Evolutionary conservation across 2,329 filamentous ascomycete genomes (phyloP), one percentile per base, ranked within the genome.

Genomic region (Pseudogymnoascus sp.): DNA sequence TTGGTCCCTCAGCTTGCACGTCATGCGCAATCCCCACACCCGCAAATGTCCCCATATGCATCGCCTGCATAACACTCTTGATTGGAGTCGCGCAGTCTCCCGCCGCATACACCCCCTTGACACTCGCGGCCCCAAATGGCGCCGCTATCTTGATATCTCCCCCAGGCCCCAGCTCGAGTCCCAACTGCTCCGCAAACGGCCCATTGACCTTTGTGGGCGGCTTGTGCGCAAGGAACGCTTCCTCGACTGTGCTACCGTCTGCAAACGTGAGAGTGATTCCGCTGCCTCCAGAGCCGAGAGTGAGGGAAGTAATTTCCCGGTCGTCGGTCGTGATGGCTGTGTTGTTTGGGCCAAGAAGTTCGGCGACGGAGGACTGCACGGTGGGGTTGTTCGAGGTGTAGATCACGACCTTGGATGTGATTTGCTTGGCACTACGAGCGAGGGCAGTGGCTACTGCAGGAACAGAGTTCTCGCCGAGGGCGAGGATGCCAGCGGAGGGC

Each of bases 41-140:
- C 16, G 57, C 43, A 20, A 59, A 43, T n/a, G 57, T 58, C 22
- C 62, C 62, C 57, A 60, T 60, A n/a, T 54, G 16, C 30, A 50
- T 14, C 12, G 61, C 43, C 36, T 62, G 37, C 20, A 36, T 18
- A 35, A 71, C 70, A 58, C 63, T 36, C 16, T 60, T 64, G 4
- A 50, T 18, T 1, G 37, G 22, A 6, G 36, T 50, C 6, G 61
- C 73, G 57, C 74, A 77, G 69, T 86, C 82, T 0, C 83, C 83
- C 0, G 74, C 79, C 0, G 81, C 81, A 70, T 79, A 83, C 2
- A 81, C 77, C 0, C 82, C 83, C 2, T 71, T 70, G 0, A 82
- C 74, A 59, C 69, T 79, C 2, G 81, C 82, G 66, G 77, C 73
- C 36, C 76, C 73, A 65, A 81, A 80, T 37, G 80, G 79, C 6